A percentile compares a stretch with the other conserved stretches of the same genome.
phyloP scores from a whole-genome alignment of 2,329 filamentous ascomycete genomes.

The Graphilbum ipis-grandicollis region DNA sequence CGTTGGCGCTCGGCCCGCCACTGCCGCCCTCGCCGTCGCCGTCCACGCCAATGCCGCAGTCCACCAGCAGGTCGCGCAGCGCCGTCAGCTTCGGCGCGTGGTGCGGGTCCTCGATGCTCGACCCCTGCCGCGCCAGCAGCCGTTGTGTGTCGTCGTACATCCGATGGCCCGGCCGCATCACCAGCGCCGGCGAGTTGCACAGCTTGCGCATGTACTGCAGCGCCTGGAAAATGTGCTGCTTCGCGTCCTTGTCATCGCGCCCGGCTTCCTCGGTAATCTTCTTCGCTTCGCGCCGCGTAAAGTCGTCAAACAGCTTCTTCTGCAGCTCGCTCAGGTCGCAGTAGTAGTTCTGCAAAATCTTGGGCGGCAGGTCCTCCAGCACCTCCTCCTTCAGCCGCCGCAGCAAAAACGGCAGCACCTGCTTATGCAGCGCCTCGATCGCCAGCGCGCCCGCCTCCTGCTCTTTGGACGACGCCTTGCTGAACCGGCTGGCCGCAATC shows the following conservation, averaged over 20 bases:
- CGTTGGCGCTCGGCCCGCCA: slow-evolving; percentile 19
- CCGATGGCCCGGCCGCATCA: slow-evolving; percentile 86
- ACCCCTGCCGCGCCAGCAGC: slow-evolving; percentile 61
- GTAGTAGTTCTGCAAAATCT: slow-evolving; percentile 99
- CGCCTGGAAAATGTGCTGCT: slow-evolving; percentile 98
- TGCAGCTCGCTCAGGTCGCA: slow-evolving; percentile 93
- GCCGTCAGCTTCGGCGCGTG: slow-evolving; percentile 91
- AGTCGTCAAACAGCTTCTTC: slow-evolving; percentile 89
- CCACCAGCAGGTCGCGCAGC: slow-evolving; percentile 82
- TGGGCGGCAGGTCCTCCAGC: slow-evolving; percentile 84
- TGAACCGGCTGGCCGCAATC: slow-evolving; percentile 84
- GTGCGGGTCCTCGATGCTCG: slow-evolving; percentile 63
- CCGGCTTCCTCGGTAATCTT: slow-evolving; percentile 71
- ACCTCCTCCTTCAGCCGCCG: slow-evolving; percentile 96
- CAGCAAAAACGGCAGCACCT: slow-evolving; percentile 89
- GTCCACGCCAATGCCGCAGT: slow-evolving; percentile 85
- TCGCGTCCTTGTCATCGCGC: slow-evolving; percentile 76
- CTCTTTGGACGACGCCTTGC: slow-evolving; percentile 94
- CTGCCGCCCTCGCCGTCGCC: slow-evolving; percentile 23
- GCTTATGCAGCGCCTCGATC: slow-evolving; percentile 96
- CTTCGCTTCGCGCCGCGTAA: slow-evolving; percentile 83
- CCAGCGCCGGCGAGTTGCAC: slow-evolving; percentile 90
- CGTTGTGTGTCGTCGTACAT: slow-evolving; percentile 78
- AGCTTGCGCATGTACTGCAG: slow-evolving; percentile 99
- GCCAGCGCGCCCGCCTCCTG: slow-evolving; percentile 92